Evolutionary conservation across 345 rosid species (phyloP).

Genomic region (Eucalyptus curtisii): DNA sequence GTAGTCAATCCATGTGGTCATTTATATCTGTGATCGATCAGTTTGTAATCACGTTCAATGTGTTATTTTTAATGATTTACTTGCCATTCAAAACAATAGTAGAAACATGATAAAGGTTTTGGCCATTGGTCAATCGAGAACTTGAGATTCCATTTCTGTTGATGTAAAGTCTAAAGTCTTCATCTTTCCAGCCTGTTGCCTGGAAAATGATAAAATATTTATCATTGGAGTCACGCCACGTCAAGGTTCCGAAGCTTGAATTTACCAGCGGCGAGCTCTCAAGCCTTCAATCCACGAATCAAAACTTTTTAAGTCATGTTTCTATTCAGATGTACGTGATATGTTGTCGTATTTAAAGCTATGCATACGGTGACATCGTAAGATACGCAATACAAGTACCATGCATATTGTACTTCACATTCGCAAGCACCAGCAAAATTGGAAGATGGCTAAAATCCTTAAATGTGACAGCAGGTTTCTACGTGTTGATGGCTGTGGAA

Average conservation of each 20-base stretch:
- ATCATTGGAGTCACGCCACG: background rate
- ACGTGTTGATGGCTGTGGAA: too few species aligned
- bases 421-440: background rate
- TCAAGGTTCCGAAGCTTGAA: background rate
- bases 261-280: background rate
- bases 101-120: background rate
- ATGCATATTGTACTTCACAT: background rate
- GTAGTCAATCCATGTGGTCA: background rate
- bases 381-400: background rate
- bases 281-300: background rate
- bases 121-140: background rate
- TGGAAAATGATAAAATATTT: background rate
- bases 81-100: background rate
- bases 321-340: background rate
- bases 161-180: background rate
- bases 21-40: background rate
- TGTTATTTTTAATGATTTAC: background rate
- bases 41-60: background rate
- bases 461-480: background rate
- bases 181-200: background rate
- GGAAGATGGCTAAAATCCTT: background rate
- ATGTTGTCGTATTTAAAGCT: background rate
- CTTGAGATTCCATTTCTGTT: background rate
- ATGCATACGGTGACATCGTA: background rate
- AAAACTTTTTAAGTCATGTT: background rate